Conservation (phyloP, 2,329 filamentous ascomycete species). For the Venturia nashicola region DNA sequence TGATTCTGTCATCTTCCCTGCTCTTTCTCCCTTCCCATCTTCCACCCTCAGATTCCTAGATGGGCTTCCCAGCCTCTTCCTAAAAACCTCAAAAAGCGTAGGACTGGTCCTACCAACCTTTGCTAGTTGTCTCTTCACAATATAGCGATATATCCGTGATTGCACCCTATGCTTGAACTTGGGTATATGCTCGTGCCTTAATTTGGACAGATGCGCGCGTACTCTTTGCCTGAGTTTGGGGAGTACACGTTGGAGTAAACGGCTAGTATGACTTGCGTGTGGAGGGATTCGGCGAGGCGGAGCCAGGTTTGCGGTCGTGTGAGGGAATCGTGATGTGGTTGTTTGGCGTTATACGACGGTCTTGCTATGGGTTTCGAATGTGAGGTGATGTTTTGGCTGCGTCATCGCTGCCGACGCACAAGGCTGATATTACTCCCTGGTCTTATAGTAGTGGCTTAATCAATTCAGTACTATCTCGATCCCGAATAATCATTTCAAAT, state of each 20-base stretch:
- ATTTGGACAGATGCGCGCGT: conserved; percentile 52
- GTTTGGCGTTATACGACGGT: not conserved
- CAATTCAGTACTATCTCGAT: too few relatives aligned
- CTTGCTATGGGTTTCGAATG: not conserved
- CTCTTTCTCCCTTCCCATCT: conserved; percentile 15
- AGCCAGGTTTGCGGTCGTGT: conserved; percentile 6
- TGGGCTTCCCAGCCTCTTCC: not conserved
- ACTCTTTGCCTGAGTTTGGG: conserved; percentile 52
- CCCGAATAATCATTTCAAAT: too few relatives aligned
- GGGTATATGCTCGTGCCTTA: conserved; percentile 66
- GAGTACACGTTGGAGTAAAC: conserved; percentile 46
- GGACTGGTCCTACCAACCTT: conserved; percentile 17
- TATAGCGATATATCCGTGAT: conserved; percentile 62
- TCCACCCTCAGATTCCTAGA: not conserved
- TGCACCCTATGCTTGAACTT: conserved; percentile 59
- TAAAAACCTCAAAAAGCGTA: not conserved
- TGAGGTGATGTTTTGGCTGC: not conserved
- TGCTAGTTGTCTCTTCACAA: conserved; percentile 48
- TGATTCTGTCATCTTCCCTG: conserved; percentile 19
- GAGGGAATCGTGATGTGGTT: not conserved
- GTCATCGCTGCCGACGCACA: not conserved
- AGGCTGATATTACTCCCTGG: not conserved
- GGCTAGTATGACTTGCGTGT: conserved; percentile 28
- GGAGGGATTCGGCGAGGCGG: not conserved
- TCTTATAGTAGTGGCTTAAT: too few relatives aligned